Evolutionary conservation across 2,329 filamentous ascomycete genomes (phyloP), one percentile per base, ranked within the genome.

Genomic region (Sordariomycetes sp.): DNA sequence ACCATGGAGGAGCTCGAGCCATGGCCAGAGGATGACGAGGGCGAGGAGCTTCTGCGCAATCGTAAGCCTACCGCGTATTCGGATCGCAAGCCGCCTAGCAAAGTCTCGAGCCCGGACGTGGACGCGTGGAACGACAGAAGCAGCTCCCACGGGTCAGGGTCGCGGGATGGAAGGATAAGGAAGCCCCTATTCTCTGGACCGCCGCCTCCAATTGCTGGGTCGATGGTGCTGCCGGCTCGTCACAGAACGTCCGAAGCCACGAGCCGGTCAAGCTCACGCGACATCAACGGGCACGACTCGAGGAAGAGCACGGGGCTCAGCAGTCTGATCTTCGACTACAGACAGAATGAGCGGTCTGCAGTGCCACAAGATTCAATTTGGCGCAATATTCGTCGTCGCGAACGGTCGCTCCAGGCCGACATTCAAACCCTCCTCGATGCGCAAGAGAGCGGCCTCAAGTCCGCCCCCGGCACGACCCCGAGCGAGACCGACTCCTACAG

Each of bases 161-260:
- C 31, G 34, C 43, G 48, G 2, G 55, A 59, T 37, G 56, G 50
- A 14, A 62, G 39, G 18, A 61, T 47, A 10, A 39, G 51, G 4
- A 55, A 21, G 16, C 23, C 37, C n/a, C 21, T 71, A 29, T 72
- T 72, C 37, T 46, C 54, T 3, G 66, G 67, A 2, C 68, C 69
- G 1, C 69, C 69, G 1, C 66, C 69, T 1, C 69, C 69, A 4
- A 72, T 73, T 36, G 58, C 64, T 2, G n/a, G n/a, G n/a, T 42
- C 52, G 6, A 70, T 68, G 0, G 53, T 58, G 4, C 38, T 64
- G 15, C 35, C 64, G 2, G 5, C 18, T 6, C n/a, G n/a, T n/a
- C n/a, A n/a, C n/a, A 32, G 29, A 16, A n/a, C 33, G 14, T 17
- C 18, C 10, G 3, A 11, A 5, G 15, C 14, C 12, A 30, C 14